Evolutionary conservation across 1,139 yeast species (phyloP), one percentile per base, ranked within the genome.

Genomic region (Groenewaldozyma sp.): DNA sequence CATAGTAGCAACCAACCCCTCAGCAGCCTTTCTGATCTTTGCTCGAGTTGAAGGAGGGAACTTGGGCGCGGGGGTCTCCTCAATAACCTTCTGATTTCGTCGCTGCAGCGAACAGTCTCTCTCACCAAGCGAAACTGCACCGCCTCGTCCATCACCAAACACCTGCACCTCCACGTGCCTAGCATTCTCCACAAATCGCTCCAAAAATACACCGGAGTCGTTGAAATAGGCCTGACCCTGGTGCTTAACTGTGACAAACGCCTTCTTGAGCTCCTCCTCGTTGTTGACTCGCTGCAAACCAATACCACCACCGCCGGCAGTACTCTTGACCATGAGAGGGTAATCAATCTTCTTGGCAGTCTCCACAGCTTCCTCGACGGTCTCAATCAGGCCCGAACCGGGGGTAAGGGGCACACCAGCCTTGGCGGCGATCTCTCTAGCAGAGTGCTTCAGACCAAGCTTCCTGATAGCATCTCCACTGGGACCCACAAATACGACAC

Each of bases 301-400:
- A 55, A 88, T 91, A 63, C 98, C 98, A 61, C 98, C 98, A 54
- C 98, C 98, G 60, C 98, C 98, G 27, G 97, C 97, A 46, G 97
- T 88, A 17, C 95, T 82, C 64, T 91, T 91, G 40, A 91, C 83
- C 97, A 91, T 91, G 34, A 91, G 75, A 20, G 98, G 97, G 55
- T 84, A 91, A 46, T 78, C 86, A 41, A 91, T 70, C 50, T 74
- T 67, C 18, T 74, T 78, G n/a, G 96, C 97, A 48, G 80, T 74
- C 45, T 66, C 70, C 44, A 70, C 67, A 3, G 97, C 97, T 53
- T 83, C 95, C 17, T 71, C 71, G 5, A 86, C 71, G 45, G 74
- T 67, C 3, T 73, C 68, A 31, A 91, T 76, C 48, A 91, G 71
- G 5, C 84, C 93, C 10, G 95, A 82, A 34, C 98, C 98, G 11